Percentiles rank a stretch among this genome's conserved stretches.
phyloP scores from a whole-genome alignment of 257 asterid species.

The Osmanthus fragrans region DNA sequence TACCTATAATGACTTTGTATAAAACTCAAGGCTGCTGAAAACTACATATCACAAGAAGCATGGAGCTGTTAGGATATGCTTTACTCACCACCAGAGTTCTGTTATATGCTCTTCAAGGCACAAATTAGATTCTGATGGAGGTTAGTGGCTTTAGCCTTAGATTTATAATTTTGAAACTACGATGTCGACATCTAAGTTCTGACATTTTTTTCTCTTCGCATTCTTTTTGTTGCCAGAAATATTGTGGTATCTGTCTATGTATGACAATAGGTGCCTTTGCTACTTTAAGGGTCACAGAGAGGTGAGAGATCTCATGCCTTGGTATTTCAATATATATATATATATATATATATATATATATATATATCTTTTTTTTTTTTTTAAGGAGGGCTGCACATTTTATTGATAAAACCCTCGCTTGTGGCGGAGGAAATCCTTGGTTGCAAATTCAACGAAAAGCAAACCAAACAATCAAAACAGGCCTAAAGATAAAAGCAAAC shows the following conservation, averaged over 20 bases:
- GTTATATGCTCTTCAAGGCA: constrained; percentile 78
- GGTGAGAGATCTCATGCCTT: constrained; percentile 44
- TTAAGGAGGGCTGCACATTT: too few relatives aligned
- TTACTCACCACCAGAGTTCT: constrained; percentile 83
- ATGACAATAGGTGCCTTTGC: constrained; percentile 91
- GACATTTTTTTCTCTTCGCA: constrained; percentile 16
- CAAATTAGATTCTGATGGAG: constrained; percentile 63
- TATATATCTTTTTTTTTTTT: too few relatives aligned
- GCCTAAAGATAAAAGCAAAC: too few relatives aligned
- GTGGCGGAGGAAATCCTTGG: too few relatives aligned
- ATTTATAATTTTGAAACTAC: constrained; percentile 13
- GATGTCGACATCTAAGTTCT: constrained; percentile 26
- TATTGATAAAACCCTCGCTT: too few relatives aligned
- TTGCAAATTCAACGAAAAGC: too few relatives aligned
- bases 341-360: too few relatives aligned
- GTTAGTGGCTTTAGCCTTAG: constrained; percentile 32
- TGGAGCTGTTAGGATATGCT: constrained; percentile 86
- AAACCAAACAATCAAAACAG: too few relatives aligned
- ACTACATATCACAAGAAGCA: constrained; percentile 88
- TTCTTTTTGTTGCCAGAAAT: constrained; percentile 52
- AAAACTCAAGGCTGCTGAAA: constrained; percentile 65
- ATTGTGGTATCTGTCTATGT: constrained; percentile 81
- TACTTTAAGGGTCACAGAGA: constrained; percentile 90
- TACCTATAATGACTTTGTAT: constrained; percentile 18
- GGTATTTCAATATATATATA: too few relatives aligned